Conservation (phyloP, 2,329 filamentous ascomycete genomes). For the Penicillium janthinellum region DNA sequence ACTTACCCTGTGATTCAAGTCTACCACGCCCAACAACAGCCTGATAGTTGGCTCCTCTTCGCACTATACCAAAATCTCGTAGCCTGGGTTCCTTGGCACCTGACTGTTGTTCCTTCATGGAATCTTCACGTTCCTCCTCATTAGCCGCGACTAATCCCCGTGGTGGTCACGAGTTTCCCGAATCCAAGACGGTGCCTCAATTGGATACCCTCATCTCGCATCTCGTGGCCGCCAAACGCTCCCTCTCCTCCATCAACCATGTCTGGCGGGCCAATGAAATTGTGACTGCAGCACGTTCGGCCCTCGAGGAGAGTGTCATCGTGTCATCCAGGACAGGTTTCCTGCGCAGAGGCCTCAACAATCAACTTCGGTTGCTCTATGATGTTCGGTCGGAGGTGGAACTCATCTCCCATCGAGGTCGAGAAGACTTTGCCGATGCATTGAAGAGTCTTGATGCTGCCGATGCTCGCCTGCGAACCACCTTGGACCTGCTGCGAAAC, state of each 20-base stretch:
- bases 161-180: conserved; percentile 15
- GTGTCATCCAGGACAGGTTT: conserved; percentile 71
- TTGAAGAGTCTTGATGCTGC: conserved; percentile 61
- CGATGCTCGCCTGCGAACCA: conserved; percentile 58
- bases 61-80: neutral
- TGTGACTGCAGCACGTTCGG: conserved; percentile 71
- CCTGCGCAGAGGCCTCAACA: conserved; percentile 61
- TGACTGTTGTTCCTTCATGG: conserved; percentile 26
- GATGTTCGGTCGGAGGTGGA: conserved; percentile 48
- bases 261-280: conserved; percentile 87
- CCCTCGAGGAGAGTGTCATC: conserved; percentile 77
- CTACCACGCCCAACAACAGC: neutral
- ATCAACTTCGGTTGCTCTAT: conserved; percentile 49
- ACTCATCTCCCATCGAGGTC: conserved; percentile 44
- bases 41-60: neutral
- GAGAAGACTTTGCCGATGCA: conserved; percentile 50
- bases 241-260: conserved; percentile 77
- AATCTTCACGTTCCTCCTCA: conserved; percentile 37
- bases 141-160: conserved; percentile 24
- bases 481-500: conserved; percentile 56
- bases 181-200: conserved; percentile 31
- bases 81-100: neutral
- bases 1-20: neutral
- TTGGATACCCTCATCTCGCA: conserved; percentile 81
- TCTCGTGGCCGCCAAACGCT: conserved; percentile 83